Conservation (phyloP, 805 yeast genomes). For the Sungouiozyma intestinalis region DNA sequence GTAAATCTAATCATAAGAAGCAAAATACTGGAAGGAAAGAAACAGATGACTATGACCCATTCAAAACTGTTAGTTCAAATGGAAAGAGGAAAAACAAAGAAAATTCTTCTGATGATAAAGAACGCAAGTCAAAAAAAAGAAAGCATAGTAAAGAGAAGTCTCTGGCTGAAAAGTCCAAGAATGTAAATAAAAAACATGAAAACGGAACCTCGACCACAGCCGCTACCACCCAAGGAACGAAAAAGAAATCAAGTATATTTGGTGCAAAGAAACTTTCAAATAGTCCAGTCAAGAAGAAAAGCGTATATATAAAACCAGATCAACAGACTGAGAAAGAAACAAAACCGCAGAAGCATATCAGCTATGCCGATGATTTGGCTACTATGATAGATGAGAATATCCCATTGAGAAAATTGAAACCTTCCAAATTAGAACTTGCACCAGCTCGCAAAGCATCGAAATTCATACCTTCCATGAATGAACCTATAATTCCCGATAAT, state of each 20-base stretch:
- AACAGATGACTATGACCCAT: background rate
- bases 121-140: conserved; percentile 1
- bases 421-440: background rate
- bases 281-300: background rate
- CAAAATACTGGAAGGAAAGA: conserved; percentile 3
- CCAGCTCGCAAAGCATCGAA: background rate
- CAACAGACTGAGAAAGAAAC: conserved; percentile 4
- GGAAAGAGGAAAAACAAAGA: background rate
- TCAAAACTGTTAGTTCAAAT: background rate
- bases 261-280: conserved; percentile 9
- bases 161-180: conserved; percentile 1
- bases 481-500: conserved; percentile 1
- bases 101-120: background rate
- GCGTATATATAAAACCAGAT: background rate
- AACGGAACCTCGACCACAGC: background rate
- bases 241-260: conserved; percentile 27
- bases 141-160: conserved; percentile 1
- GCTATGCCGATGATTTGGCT: conserved; percentile 15
- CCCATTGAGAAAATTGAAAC: conserved; percentile 2
- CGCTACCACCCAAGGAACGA: conserved; percentile 11
- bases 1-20: conserved; percentile 3
- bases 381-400: conserved; percentile 5
- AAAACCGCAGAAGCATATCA: conserved; percentile 11
- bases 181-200: conserved; percentile 1
- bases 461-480: background rate